Percentiles rank a stretch among this genome's conserved stretches.
Conservation (phyloP, 2,329 filamentous ascomycete species). For the Alternaria infectoria region DNA sequence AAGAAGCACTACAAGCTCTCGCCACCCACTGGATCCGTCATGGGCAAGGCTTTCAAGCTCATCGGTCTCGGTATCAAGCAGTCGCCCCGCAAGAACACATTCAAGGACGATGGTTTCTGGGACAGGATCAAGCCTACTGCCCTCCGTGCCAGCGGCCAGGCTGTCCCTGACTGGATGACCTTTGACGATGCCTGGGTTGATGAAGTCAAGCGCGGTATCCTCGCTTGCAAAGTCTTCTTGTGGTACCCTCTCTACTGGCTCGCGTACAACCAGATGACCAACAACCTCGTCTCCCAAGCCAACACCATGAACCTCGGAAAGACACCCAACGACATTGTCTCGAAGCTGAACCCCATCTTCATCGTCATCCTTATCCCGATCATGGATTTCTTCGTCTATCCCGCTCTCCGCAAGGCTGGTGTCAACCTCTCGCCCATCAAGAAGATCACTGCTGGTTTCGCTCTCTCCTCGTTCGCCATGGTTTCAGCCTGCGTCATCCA, state of each 20-base stretch:
- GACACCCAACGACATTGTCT: constrained; percentile 78
- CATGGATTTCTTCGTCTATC: constrained; percentile 71
- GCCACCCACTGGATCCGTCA: constrained; percentile 74
- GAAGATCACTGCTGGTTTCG: constrained; percentile 74
- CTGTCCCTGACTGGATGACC: constrained; percentile 73
- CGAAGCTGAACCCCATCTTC: constrained; percentile 77
- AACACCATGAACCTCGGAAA: constrained; percentile 70
- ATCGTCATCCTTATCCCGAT: constrained; percentile 71
- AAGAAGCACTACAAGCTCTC: constrained; percentile 69
- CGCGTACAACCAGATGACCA: constrained; percentile 55
- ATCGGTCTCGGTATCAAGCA: constrained; percentile 55
- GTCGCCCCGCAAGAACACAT: constrained; percentile 27
- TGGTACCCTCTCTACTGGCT: constrained; percentile 63
- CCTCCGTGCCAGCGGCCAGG: constrained; percentile 42
- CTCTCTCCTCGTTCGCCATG: constrained; percentile 67
- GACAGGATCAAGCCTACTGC: constrained; percentile 66
- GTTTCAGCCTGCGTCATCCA: constrained; percentile 64
- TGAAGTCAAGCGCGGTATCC: constrained; percentile 69
- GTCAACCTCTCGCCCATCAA: constrained; percentile 77
- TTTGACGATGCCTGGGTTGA: constrained; percentile 83
- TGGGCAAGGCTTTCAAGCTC: constrained; percentile 69
- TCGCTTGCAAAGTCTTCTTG: constrained; percentile 52
- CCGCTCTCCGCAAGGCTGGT: constrained; percentile 67
- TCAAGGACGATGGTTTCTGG: constrained; percentile 59
- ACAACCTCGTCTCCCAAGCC: constrained; percentile 72